Conservation (phyloP, 306 rosid genomes). For the Styphnolobium japonicum region DNA sequence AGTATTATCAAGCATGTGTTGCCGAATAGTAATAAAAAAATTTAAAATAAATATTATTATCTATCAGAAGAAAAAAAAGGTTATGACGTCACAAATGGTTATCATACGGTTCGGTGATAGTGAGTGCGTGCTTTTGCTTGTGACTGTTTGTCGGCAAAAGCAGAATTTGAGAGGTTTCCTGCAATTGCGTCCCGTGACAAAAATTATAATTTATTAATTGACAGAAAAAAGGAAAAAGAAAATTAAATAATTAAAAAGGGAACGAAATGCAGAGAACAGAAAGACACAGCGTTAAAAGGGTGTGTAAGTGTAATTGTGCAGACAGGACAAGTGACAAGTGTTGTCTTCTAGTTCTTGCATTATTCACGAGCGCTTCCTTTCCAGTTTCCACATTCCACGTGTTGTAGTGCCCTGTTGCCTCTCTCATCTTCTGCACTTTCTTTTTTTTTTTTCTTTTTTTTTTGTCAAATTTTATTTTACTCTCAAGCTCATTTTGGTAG, state of each 20-base stretch:
- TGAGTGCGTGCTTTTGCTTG: background rate
- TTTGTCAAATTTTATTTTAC: background rate
- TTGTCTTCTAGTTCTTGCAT: background rate
- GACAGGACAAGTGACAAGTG: slow-evolving; percentile 20
- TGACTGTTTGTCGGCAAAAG: slow-evolving; percentile 28
- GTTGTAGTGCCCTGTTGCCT: background rate
- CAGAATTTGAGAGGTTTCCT: background rate
- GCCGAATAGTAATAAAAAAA: no score
- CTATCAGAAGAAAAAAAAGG: background rate
- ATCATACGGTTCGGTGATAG: background rate
- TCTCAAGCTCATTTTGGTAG: background rate
- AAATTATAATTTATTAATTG: background rate
- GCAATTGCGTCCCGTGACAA: slow-evolving; percentile 9
- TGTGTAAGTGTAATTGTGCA: background rate
- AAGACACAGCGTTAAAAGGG: background rate
- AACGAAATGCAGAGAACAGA: background rate
- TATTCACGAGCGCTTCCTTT: slow-evolving; percentile 14
- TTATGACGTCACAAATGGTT: background rate
- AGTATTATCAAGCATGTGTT: no score
- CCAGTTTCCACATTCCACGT: background rate
- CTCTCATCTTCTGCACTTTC: background rate
- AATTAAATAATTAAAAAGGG: background rate
- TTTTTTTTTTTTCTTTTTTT: no score
- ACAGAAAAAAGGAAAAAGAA: background rate
- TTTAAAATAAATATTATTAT: no score